Evolutionary conservation across 1,139 yeast genomes (phyloP).

Genomic region (Saccharomycopsis crataegensis): DNA sequence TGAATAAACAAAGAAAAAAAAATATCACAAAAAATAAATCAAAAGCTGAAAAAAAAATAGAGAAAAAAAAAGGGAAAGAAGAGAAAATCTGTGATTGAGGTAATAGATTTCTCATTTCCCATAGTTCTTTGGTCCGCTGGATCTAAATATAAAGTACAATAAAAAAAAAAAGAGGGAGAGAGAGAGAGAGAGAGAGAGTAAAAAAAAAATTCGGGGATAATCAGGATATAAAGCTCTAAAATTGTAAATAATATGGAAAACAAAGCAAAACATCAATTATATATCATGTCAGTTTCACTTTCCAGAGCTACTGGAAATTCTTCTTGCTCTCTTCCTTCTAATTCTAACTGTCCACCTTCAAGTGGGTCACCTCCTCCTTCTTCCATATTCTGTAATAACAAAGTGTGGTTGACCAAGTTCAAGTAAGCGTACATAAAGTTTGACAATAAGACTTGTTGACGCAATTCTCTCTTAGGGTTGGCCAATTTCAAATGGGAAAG

Average conservation of each 20-base stretch:
- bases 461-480: constrained; percentile 81
- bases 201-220: no score
- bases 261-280: neutral
- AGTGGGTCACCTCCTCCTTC: constrained; percentile 22
- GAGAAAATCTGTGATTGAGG: neutral
- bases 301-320: constrained; percentile 2
- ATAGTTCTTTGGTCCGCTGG: no score
- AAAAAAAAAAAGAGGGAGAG: no score
- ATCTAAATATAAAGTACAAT: no score
- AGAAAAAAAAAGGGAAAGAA: neutral
- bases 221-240: no score
- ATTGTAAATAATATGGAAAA: no score
- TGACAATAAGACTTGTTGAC: constrained; percentile 86
- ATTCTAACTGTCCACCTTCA: neutral
- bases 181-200: no score
- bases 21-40: neutral
- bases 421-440: constrained; percentile 97
- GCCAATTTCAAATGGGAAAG: constrained; percentile 88
- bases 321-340: constrained; percentile 3
- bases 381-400: constrained; percentile 58
- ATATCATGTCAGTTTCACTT: neutral
- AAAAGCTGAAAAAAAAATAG: neutral
- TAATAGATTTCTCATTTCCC: no score
- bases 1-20: no score
- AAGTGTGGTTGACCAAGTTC: constrained; percentile 85